Evolutionary conservation across 495 filamentous ascomycete genomes (phyloP).

Genomic region (Aspergillus mulundensis): DNA sequence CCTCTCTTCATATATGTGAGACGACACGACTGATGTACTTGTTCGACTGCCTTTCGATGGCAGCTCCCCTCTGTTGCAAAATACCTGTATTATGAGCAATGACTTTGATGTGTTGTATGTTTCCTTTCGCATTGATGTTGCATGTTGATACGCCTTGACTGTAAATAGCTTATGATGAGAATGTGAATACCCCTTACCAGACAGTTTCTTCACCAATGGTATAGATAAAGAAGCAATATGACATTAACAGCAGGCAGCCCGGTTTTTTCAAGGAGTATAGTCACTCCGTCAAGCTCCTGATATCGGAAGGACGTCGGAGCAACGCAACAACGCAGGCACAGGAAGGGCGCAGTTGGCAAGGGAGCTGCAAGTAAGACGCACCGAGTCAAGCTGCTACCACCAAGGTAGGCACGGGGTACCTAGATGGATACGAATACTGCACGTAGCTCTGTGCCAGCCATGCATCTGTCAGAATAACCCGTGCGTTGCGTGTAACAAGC

Average conservation of each 20-base stretch:
- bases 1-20: conserved; percentile 4
- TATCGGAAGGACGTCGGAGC: no score
- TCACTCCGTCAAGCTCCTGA: not conserved
- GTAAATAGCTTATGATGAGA: conserved; percentile 28
- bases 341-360: not conserved
- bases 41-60: conserved; percentile 21
- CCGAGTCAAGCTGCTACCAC: not conserved
- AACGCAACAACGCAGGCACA: not conserved
- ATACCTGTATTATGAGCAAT: conserved; percentile 33
- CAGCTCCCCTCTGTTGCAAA: conserved; percentile 10
- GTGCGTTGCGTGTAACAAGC: conserved; percentile 16
- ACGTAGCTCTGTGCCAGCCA: not conserved
- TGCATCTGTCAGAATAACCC: conserved; percentile 18
- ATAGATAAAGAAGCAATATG: not conserved
- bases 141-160: conserved; percentile 15
- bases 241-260: not conserved
- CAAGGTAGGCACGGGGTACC: not conserved
- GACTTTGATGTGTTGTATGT: conserved; percentile 14
- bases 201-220: not conserved
- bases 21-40: conserved; percentile 20
- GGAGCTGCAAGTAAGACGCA: not conserved
- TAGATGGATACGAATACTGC: not conserved
- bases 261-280: not conserved
- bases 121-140: conserved; percentile 9
- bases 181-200: not conserved